Percentiles rank a stretch among this genome's conserved stretches.
Evolutionary conservation across 1,284 basidiomycete species (phyloP).

Genomic region (Puccinia novopanici): DNA sequence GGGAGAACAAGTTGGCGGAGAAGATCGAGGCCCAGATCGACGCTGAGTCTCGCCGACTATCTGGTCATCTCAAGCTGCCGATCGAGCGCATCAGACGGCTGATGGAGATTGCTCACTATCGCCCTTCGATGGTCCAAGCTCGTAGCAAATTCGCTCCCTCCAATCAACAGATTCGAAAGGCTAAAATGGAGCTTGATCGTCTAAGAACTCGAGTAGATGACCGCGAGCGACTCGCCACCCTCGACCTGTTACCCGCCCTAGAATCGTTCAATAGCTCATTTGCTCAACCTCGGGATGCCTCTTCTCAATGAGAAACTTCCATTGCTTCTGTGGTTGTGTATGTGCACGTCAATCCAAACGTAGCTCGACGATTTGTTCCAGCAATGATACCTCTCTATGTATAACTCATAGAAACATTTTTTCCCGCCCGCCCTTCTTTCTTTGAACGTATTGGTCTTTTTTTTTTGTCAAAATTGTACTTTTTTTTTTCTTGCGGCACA

Average conservation of each 20-base stretch:
- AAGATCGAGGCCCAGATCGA: constrained; percentile 33
- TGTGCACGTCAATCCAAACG: background rate
- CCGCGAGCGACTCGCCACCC: constrained; percentile 35
- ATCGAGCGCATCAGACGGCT: constrained; percentile 18
- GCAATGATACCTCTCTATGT: no score
- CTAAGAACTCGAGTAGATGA: constrained; percentile 9
- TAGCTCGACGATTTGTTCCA: no score
- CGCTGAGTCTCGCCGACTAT: constrained; percentile 13
- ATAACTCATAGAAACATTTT: no score
- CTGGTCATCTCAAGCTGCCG: constrained; percentile 20
- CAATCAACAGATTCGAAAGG: constrained; percentile 10
- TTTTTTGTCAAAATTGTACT: no score
- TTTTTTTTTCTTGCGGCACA: no score
- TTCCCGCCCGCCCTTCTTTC: no score
- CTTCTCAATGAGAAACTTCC: background rate
- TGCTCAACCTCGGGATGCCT: background rate
- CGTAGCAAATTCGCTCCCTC: background rate
- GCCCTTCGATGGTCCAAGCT: constrained; percentile 30
- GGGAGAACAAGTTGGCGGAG: constrained; percentile 32
- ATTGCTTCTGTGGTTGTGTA: background rate
- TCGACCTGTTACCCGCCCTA: constrained; percentile 45
- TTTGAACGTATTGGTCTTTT: no score
- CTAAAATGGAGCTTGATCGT: constrained; percentile 7
- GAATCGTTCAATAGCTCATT: constrained; percentile 40
- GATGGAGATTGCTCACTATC: constrained; percentile 3